Conservation (phyloP, 2,329 filamentous ascomycete genomes). For the Talaromyces rugulosus region DNA sequence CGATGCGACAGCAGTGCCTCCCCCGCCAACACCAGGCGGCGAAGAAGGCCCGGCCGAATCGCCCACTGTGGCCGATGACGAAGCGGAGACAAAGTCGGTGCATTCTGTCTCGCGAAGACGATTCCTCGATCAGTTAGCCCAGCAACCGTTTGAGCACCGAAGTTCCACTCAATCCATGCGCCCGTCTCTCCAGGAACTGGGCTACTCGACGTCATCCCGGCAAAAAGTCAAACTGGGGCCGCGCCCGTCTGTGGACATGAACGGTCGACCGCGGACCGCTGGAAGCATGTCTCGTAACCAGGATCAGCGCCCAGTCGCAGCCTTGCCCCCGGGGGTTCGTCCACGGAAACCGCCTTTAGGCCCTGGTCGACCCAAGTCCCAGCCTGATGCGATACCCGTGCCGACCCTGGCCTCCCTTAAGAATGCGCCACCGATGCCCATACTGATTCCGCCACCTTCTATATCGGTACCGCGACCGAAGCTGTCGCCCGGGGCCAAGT, state of each 20-base stretch:
- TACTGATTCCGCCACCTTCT: constrained; percentile 35
- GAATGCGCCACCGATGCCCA: constrained; percentile 33
- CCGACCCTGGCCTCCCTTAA: constrained; percentile 22
- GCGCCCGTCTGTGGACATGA: constrained; percentile 64
- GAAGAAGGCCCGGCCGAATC: constrained; percentile 11
- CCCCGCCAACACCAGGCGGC: constrained; percentile 17
- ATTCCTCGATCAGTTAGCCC: constrained; percentile 33
- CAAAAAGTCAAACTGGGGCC: constrained; percentile 84
- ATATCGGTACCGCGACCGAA: constrained; percentile 30
- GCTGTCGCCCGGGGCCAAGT: constrained; percentile 37
- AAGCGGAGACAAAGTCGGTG: constrained; percentile 19
- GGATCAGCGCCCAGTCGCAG: constrained; percentile 67
- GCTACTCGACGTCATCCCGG: constrained; percentile 33
- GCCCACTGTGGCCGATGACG: constrained; percentile 3
- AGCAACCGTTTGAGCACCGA: constrained; percentile 31
- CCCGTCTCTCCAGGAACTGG: constrained; percentile 42
- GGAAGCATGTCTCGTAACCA: constrained; percentile 41
- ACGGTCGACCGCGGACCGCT: constrained; percentile 58
- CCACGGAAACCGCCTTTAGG: constrained; percentile 50
- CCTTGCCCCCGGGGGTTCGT: constrained; percentile 76
- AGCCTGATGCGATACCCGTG: constrained; percentile 29
- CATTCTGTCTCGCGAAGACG: constrained; percentile 21
- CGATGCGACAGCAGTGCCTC: constrained; percentile 31
- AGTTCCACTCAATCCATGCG: constrained; percentile 40
- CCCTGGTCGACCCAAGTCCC: constrained; percentile 41